Percentiles rank a stretch among this genome's conserved stretches.
phyloP scores from a whole-genome alignment of 768 basidiomycete species.

The Albatrellus ellisii region DNA sequence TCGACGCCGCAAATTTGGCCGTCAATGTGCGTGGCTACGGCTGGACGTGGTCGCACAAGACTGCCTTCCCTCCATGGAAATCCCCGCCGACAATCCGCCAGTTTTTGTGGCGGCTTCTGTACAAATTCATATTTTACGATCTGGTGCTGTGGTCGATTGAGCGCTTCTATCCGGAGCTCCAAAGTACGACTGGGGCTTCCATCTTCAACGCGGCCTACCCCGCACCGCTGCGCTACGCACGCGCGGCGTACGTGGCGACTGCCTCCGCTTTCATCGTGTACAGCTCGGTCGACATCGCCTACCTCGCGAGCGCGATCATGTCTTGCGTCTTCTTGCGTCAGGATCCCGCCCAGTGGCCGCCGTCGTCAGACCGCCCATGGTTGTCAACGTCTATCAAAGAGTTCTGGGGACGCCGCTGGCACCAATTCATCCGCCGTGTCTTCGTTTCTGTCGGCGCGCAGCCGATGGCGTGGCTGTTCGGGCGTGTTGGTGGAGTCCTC shows the following conservation, averaged over 20 bases:
- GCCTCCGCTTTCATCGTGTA: conserved; percentile 6
- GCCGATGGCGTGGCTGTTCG: conserved; percentile 26
- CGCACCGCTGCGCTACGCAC: not conserved
- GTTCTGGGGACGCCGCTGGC: conserved; percentile 28
- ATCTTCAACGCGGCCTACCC: conserved; percentile 1
- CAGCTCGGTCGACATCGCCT: conserved; percentile 11
- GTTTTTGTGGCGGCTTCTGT: not conserved
- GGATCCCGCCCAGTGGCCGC: conserved; percentile 21
- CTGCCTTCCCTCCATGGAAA: not conserved
- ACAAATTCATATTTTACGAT: conserved; percentile 2
- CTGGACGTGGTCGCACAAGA: conserved; percentile 9
- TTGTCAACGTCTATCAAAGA: conserved; percentile 22
- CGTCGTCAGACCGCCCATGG: conserved; percentile 23
- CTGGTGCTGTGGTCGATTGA: conserved; percentile 2
- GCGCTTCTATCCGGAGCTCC: not conserved
- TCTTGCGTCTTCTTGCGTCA: conserved; percentile 19
- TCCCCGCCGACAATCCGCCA: not conserved
- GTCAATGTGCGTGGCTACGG: conserved; percentile 8
- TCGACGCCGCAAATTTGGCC: conserved; percentile 9
- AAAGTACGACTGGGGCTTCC: conserved; percentile 2
- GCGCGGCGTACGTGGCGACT: not conserved
- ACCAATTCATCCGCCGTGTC: conserved; percentile 21
- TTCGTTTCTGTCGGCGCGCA: conserved; percentile 21
- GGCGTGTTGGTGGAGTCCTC: conserved; percentile 35
- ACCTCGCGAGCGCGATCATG: conserved; percentile 16